Base-by-base conservation (phyloP, 805 yeast species). In the Lipomyces oligophaga region DNA sequence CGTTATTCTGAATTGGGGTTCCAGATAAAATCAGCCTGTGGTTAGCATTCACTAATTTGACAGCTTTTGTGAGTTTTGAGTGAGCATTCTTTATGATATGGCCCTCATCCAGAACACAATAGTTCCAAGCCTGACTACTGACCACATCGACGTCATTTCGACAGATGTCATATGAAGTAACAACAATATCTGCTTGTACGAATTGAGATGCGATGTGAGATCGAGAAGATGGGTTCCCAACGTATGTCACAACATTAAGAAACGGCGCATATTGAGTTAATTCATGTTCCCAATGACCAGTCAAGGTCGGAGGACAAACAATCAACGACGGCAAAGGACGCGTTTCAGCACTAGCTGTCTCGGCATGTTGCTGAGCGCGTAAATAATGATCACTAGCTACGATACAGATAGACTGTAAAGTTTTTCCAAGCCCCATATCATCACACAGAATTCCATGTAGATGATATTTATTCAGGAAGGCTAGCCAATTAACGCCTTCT, bases 211-310 rank as follows among this genome's bases (percentile, higher is more conserved):
- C 71, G 21, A 87, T 66, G 5, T 76, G 67, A 5, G 73, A 63
- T 60, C 99, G 75, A 1, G 75, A 68, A 3, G 83, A 68, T 2
- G 98, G 97, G 4, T 87, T 81, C n/a, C 99, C 98, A 18, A 94
- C 96, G 66, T 90, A 90, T 2, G 87, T 93, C 22, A 85, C 63
- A 4, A 86, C 84, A 35, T 77, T 80, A 68, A 93, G 71, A 55
- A 84, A 83, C 35, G 97, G 96, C 0, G 97, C 85, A 64, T 88
- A 93, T 53, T 85, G 88, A 51, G 79, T 77, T 56, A 93, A 72
- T 66, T 93, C 99, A 63, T 87, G 96, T 63, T 87, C 95, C 99
- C 99, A 93, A 67, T 93, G 99, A 19, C 99, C 98, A 1, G 97
- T 89, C 58, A 93, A 76, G 0, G 97, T 87, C 0, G 99, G 97